A percentile compares a stretch with the other conserved stretches of the same genome.
These are phyloP conservation scores for Mycena galericulata DNA, from an alignment of 768 basidiomycete genomes.

Conservation along the genomic window DNA sequence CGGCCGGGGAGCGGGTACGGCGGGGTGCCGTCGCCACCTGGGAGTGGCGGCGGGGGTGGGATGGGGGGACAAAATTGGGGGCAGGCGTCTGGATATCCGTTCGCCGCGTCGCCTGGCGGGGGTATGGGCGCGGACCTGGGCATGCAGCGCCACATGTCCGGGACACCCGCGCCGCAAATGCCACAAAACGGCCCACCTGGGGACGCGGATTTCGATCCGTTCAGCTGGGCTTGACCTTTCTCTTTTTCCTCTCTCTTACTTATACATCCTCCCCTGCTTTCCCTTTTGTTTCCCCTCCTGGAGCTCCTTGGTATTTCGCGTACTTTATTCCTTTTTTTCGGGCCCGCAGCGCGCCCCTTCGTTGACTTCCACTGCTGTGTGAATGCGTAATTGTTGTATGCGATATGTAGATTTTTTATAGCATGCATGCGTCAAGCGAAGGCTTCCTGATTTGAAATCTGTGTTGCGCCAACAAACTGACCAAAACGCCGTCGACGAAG, in stretches of 20 bases:
- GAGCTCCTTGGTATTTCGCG: background rate
- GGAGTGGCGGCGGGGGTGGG: constrained; percentile 46
- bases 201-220: constrained; percentile 69
- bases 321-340: background rate
- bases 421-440: background rate
- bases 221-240: constrained; percentile 65
- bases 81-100: constrained; percentile 49
- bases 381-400: constrained; percentile 22
- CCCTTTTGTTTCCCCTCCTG: background rate
- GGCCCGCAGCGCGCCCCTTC: background rate
- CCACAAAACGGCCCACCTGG: constrained; percentile 54
- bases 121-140: constrained; percentile 36
- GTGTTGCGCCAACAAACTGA: no score
- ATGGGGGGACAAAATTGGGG: constrained; percentile 43
- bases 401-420: constrained; percentile 21
- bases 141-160: constrained; percentile 62
- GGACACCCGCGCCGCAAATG: constrained; percentile 59
- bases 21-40: constrained; percentile 59
- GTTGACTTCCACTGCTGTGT: constrained; percentile 19
- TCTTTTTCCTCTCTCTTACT: constrained; percentile 22
- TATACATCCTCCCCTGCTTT: constrained; percentile 16
- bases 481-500: no score
- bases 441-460: background rate
- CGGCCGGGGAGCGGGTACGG: constrained; percentile 37
- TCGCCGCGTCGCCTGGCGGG: constrained; percentile 50